Evolutionary conservation across 805 yeast species (phyloP).

Genomic region (Wickerhamia fluorescens): DNA sequence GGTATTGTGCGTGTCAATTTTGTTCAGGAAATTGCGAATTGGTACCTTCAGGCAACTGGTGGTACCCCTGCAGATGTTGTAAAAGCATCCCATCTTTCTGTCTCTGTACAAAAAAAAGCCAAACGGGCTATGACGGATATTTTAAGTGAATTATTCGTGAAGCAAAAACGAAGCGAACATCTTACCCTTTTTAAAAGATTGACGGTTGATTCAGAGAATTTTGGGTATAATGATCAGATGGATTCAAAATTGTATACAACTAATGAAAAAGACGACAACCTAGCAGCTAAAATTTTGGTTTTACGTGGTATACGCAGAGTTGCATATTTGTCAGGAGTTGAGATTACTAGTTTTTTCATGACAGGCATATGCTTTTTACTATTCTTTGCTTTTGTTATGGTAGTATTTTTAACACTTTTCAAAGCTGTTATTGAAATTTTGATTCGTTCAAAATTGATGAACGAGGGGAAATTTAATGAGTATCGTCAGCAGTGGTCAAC

Average conservation of each 20-base stretch:
- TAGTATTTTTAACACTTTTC: slow-evolving; percentile 50
- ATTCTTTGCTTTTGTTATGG: slow-evolving; percentile 61
- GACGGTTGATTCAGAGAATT: slow-evolving; percentile 38
- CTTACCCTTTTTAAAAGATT: slow-evolving; percentile 22
- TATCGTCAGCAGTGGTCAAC: slow-evolving; percentile 78
- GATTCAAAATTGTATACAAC: slow-evolving; percentile 54
- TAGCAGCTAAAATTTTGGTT: slow-evolving; percentile 66
- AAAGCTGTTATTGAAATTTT: slow-evolving; percentile 63
- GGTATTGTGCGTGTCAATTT: slow-evolving; percentile 75
- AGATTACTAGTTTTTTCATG: slow-evolving; percentile 76
- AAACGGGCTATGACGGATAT: slow-evolving; percentile 20
- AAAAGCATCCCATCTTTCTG: slow-evolving; percentile 58
- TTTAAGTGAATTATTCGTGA: slow-evolving; percentile 6
- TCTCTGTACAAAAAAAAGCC: slow-evolving; percentile 68
- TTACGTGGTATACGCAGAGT: slow-evolving; percentile 91
- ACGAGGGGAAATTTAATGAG: slow-evolving; percentile 59
- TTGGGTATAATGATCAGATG: slow-evolving; percentile 36
- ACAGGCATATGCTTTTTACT: slow-evolving; percentile 82
- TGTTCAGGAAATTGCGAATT: slow-evolving; percentile 77
- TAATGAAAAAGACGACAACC: slow-evolving; percentile 54
- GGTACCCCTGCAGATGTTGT: slow-evolving; percentile 78
- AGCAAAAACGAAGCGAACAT: slow-evolving; percentile 5
- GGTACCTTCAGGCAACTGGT: slow-evolving; percentile 96
- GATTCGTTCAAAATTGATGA: slow-evolving; percentile 51
- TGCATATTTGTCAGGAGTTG: slow-evolving; percentile 76